Evolutionary conservation across 805 yeast genomes (phyloP).

Genomic region (Lipomyces chichibuensis): DNA sequence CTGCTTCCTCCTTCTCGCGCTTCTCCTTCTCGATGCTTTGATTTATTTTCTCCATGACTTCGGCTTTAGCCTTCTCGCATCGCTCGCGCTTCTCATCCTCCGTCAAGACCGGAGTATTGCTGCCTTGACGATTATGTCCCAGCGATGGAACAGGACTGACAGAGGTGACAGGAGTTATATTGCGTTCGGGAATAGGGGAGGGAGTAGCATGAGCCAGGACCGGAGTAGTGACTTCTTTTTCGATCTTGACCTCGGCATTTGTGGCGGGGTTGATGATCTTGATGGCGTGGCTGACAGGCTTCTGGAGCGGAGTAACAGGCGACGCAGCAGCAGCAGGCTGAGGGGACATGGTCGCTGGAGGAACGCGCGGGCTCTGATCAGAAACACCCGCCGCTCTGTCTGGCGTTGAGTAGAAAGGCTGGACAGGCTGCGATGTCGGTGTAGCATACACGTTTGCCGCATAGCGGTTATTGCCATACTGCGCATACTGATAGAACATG

Average conservation of each 20-base stretch:
- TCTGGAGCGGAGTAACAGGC: slow-evolving; percentile 10
- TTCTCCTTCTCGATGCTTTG: slow-evolving; percentile 13
- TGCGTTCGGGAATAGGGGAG: slow-evolving; percentile 20
- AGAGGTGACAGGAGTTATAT: slow-evolving; percentile 13
- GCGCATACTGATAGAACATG: not conserved
- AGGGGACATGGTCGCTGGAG: slow-evolving; percentile 18
- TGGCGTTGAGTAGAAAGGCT: slow-evolving; percentile 14
- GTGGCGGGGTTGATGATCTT: slow-evolving; percentile 37
- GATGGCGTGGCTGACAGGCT: slow-evolving; percentile 33
- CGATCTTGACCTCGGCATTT: slow-evolving; percentile 30
- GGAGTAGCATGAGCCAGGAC: slow-evolving; percentile 6
- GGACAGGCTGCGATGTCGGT: slow-evolving; percentile 10
- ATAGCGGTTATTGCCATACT: slow-evolving; percentile 4
- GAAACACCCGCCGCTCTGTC: slow-evolving; percentile 15
- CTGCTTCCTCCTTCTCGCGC: slow-evolving; percentile 24
- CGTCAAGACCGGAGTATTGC: slow-evolving; percentile 29
- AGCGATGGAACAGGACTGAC: slow-evolving; percentile 18
- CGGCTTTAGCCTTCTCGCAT: slow-evolving; percentile 25
- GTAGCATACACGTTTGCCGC: slow-evolving; percentile 10
- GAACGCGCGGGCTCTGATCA: slow-evolving; percentile 25
- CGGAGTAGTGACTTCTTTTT: slow-evolving; percentile 16
- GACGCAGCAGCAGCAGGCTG: slow-evolving; percentile 13
- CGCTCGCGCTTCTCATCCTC: slow-evolving; percentile 36
- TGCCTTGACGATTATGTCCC: slow-evolving; percentile 23
- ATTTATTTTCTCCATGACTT: slow-evolving; percentile 25